Conservation (phyloP, 306 rosid species). For the Arachis stenosperma region DNA sequence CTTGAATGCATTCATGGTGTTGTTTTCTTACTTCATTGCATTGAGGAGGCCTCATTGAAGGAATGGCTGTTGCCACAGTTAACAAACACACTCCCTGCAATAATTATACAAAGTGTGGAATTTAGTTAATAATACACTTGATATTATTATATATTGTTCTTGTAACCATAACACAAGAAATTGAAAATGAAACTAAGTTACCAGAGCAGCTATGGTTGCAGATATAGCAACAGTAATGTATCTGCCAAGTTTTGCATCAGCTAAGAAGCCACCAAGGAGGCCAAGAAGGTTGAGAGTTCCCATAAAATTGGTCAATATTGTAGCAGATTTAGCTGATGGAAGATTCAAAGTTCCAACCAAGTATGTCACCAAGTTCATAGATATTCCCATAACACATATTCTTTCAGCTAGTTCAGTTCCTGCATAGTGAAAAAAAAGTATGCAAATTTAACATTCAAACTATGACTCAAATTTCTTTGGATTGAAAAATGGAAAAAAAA, state of each 20-base stretch:
- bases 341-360: conserved; percentile 72
- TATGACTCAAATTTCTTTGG: conserved; percentile 1
- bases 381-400: conserved; percentile 83
- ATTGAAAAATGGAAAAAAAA: not conserved
- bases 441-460: not conserved
- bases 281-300: conserved; percentile 94
- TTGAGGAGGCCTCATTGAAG: conserved; percentile 74
- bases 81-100: conserved; percentile 70
- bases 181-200: conserved; percentile 35
- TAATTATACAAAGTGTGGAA: not conserved
- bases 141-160: no score
- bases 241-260: conserved; percentile 90
- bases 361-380: conserved; percentile 91
- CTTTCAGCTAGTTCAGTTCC: conserved; percentile 91
- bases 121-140: no score
- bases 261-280: conserved; percentile 87
- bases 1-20: conserved; percentile 67
- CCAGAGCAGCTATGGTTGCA: conserved; percentile 66
- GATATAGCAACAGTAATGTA: conserved; percentile 64
- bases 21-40: conserved; percentile 57
- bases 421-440: conserved; percentile 40
- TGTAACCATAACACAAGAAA: no score
- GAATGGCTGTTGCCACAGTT: conserved; percentile 72
- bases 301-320: conserved; percentile 79
- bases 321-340: conserved; percentile 81